phyloP scores from a whole-genome alignment of 192 early-diverging fungal genomes.

The Entophlyctis helioformis region DNA sequence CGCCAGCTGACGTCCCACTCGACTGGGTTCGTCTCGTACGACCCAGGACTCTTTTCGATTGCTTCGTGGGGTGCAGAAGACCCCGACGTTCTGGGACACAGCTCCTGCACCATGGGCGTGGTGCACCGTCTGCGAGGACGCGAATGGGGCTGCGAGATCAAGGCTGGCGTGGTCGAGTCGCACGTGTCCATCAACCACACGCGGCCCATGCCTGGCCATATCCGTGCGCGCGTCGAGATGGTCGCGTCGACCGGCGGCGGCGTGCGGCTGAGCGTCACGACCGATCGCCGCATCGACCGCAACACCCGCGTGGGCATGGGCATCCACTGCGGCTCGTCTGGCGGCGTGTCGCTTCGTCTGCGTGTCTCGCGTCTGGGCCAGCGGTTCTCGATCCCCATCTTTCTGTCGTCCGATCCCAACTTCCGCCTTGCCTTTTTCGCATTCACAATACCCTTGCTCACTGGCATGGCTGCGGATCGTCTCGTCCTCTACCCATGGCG shows the following conservation, averaged over 20 bases:
- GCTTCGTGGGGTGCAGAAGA: slow-evolving; percentile 48
- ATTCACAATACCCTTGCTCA: slow-evolving; percentile 17
- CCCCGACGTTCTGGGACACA: slow-evolving; percentile 1
- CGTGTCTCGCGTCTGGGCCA: slow-evolving; percentile 34
- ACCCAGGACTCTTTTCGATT: slow-evolving; percentile 62
- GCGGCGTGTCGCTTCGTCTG: slow-evolving; percentile 28
- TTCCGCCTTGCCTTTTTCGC: slow-evolving; percentile 22
- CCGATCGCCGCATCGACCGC: slow-evolving; percentile 25
- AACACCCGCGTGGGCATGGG: slow-evolving; percentile 30
- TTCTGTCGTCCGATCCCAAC: slow-evolving; percentile 30
- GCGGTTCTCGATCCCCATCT: slow-evolving; percentile 31
- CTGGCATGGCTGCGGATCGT: slow-evolving; percentile 17
- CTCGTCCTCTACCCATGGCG: slow-evolving; percentile 24
- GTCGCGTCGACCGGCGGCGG: slow-evolving; percentile 23
- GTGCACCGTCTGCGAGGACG: slow-evolving; percentile 8
- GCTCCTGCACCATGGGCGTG: slow-evolving; percentile 24
- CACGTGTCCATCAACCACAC: slow-evolving; percentile 16
- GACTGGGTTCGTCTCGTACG: slow-evolving; percentile 66
- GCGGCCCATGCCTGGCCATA: slow-evolving; percentile 17
- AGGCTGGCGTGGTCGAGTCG: slow-evolving; percentile 20
- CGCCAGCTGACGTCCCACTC: slow-evolving; percentile 43
- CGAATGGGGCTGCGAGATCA: slow-evolving; percentile 21
- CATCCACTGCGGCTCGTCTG: slow-evolving; percentile 20
- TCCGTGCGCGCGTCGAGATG: slow-evolving; percentile 14
- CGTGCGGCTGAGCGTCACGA: slow-evolving; percentile 15